Evolutionary conservation across 2,329 filamentous ascomycete species (phyloP).

Genomic region (Trichoderma hamatum): DNA sequence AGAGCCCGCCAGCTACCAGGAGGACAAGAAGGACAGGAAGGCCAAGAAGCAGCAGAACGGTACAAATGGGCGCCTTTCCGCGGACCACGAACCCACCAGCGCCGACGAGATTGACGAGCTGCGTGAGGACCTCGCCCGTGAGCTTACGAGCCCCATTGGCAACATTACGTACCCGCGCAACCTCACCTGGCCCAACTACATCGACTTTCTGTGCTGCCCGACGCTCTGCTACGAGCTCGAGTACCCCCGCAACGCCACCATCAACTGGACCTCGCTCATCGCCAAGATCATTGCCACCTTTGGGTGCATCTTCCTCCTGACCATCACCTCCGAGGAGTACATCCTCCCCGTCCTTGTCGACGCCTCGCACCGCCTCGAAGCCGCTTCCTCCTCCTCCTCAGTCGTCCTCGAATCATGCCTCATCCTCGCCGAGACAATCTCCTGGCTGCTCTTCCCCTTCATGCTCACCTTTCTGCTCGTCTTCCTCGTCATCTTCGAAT

Average conservation of each 20-base stretch:
- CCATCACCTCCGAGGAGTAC: constrained; percentile 89
- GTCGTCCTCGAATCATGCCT: constrained; percentile 68
- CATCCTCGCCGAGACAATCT: constrained; percentile 86
- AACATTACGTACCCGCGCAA: constrained; percentile 89
- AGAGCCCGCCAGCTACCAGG: neutral
- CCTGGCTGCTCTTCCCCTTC: constrained; percentile 91
- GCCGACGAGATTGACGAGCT: constrained; percentile 65
- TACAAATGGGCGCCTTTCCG: constrained; percentile 5
- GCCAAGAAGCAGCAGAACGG: constrained; percentile 5
- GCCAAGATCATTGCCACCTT: constrained; percentile 89
- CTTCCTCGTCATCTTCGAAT: constrained; percentile 98
- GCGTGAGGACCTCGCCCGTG: constrained; percentile 83
- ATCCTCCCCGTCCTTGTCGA: constrained; percentile 87
- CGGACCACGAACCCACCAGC: constrained; percentile 28
- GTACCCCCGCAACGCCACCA: constrained; percentile 78
- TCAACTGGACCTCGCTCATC: constrained; percentile 78
- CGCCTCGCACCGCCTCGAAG: constrained; percentile 59
- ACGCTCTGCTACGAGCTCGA: constrained; percentile 98
- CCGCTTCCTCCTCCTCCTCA: constrained; percentile 36
- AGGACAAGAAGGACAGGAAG: constrained; percentile 28
- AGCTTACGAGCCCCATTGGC: constrained; percentile 88
- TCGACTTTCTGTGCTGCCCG: constrained; percentile 87
- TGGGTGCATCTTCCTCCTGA: constrained; percentile 94
- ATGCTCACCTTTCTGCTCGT: constrained; percentile 95
- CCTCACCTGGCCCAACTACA: constrained; percentile 78